Percentiles rank a stretch among this genome's conserved stretches.
These are phyloP conservation scores for Cronartium quercuum DNA, from an alignment of 1,284 basidiomycete genomes.

Conservation along the genomic window DNA sequence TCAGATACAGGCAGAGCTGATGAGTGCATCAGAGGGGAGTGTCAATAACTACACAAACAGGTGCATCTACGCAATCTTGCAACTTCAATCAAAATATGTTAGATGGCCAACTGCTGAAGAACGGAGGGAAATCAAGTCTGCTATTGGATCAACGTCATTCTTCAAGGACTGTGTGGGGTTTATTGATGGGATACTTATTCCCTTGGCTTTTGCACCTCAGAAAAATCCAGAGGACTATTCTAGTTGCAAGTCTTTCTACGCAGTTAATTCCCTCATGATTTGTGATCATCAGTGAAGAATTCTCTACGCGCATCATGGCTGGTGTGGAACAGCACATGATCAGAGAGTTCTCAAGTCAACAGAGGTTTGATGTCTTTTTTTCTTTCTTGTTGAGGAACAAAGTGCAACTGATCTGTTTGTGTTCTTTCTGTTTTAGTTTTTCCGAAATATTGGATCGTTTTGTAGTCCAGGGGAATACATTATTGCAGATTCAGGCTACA, in stretches of 20 bases:
- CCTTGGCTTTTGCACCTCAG: background rate
- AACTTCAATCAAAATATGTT: background rate
- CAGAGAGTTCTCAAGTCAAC: background rate
- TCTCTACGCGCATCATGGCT: background rate
- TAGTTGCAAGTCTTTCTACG: conserved; percentile 1
- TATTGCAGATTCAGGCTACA: conserved; percentile 7
- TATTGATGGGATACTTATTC: background rate
- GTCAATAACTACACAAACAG: background rate
- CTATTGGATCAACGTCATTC: background rate
- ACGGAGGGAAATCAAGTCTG: background rate
- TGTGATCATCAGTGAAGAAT: background rate
- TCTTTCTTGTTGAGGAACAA: background rate
- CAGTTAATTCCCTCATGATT: background rate
- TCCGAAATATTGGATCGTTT: background rate
- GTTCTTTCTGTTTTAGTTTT: background rate
- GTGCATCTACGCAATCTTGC: background rate
- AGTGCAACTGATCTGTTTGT: background rate
- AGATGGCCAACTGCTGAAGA: background rate
- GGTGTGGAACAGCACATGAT: conserved; percentile 16
- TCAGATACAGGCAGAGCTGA: too few relatives aligned
- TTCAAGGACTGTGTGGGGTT: conserved; percentile 9
- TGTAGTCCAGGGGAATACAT: background rate
- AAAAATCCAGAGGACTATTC: conserved; percentile 13
- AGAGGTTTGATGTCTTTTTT: background rate
- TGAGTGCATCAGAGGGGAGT: background rate